Base-by-base conservation (phyloP, 2,329 filamentous ascomycete genomes). In the Cordyceps pruinosa region DNA sequence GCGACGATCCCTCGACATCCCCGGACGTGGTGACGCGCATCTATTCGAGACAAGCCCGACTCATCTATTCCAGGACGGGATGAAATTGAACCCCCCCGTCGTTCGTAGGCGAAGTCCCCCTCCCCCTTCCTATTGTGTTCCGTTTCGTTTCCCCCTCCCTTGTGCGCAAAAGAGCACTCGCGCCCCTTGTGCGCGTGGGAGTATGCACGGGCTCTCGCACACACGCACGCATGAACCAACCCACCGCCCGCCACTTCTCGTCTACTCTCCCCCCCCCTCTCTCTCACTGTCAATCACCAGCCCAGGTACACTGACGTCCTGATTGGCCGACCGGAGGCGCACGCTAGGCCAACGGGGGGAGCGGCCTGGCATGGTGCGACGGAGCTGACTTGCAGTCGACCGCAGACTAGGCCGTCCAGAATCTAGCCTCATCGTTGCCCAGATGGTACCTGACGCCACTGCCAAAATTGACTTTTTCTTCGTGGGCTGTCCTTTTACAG, bases 391-490 rank as follows among this genome's bases (percentile, higher is more conserved):
- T 46, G 30, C 17, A 51, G 32, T 28, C 25, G 8, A 21, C n/a
- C n/a, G 12, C 35, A n/a, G 17, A 13, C 25, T 52, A 32, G n/a
- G n/a, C n/a, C n/a, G n/a, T n/a, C 12, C 6, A 12, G 13, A 21
- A 52, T 52, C 25, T 52, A 41, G 35, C 35, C 30, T 41, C 17
- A 51, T 41, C 35, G 6, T 23, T n/a, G 37, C 26, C 50, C 8
- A 53, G 37, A 51, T 51, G 48, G 35, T 51, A 23, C 39, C 28
- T 54, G 51, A n/a, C n/a, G n/a, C n/a, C n/a, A n/a, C n/a, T n/a
- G n/a, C n/a, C n/a, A n/a, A n/a, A n/a, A n/a, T n/a, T n/a, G n/a
- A n/a, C n/a, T n/a, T n/a, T n/a, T n/a, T n/a, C n/a, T n/a, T n/a
- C n/a, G n/a, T n/a, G n/a, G n/a, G n/a, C n/a, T n/a, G n/a, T n/a